These are phyloP conservation scores for Suillus plorans DNA, from an alignment of 768 basidiomycete genomes.

Conservation along the genomic window DNA sequence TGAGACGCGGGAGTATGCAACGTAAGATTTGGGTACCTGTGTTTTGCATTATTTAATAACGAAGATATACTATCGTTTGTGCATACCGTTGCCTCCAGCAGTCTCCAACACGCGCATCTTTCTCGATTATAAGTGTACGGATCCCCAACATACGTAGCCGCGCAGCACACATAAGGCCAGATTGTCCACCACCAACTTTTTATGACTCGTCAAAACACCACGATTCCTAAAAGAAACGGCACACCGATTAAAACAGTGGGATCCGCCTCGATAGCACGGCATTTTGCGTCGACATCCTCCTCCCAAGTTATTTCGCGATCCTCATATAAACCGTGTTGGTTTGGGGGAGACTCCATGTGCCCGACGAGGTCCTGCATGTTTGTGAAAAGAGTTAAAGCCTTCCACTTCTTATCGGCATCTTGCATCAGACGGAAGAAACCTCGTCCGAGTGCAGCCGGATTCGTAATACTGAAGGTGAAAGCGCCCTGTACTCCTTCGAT, in stretches of 20 bases:
- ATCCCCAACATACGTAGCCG: slow-evolving; percentile 57
- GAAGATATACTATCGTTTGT: slow-evolving; percentile 46
- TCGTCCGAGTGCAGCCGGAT: background rate
- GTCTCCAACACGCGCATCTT: slow-evolving; percentile 46
- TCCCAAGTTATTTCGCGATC: background rate
- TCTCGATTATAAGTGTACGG: slow-evolving; percentile 51
- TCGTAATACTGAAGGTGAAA: background rate
- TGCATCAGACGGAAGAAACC: slow-evolving; percentile 57
- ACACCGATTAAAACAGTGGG: slow-evolving; percentile 37
- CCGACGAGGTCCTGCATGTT: slow-evolving; percentile 54
- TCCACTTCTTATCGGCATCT: slow-evolving; percentile 44
- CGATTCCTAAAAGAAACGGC: background rate
- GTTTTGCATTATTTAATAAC: slow-evolving; percentile 22
- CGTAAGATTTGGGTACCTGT: slow-evolving; percentile 3
- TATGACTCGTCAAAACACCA: background rate
- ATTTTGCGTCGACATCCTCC: background rate
- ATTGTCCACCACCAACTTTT: slow-evolving; percentile 58
- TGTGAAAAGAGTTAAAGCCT: slow-evolving; percentile 56
- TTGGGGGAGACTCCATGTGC: slow-evolving; percentile 36
- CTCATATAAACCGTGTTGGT: background rate
- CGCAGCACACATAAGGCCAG: slow-evolving; percentile 58
- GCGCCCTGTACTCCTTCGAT: background rate
- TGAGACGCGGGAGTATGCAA: slow-evolving; percentile 50
- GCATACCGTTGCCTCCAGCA: slow-evolving; percentile 52
- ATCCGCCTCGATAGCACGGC: background rate